phyloP scores from a whole-genome alignment of 2,329 filamentous ascomycete species.

The Aspergillus carbonarius region DNA sequence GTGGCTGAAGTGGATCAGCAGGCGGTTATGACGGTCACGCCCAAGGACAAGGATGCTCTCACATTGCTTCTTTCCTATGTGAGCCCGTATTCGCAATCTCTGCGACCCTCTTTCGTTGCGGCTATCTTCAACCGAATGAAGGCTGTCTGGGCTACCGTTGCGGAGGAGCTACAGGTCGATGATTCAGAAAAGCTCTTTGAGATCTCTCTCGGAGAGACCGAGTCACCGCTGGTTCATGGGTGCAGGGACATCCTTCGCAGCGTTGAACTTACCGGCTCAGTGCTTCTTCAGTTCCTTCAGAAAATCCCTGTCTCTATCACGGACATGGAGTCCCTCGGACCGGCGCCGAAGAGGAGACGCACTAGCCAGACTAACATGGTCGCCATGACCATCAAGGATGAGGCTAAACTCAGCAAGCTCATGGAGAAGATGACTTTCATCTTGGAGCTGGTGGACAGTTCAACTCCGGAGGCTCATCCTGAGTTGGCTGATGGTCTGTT shows the following conservation, averaged over 20 bases:
- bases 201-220: constrained; percentile 35
- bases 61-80: constrained; percentile 54
- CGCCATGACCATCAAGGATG: constrained; percentile 60
- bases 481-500: constrained; percentile 79
- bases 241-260: constrained; percentile 67
- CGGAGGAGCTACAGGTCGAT: constrained; percentile 37
- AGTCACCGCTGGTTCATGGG: constrained; percentile 31
- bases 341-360: constrained; percentile 74
- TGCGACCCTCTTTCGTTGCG: constrained; percentile 58
- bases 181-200: constrained; percentile 43
- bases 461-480: constrained; percentile 69
- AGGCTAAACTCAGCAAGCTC: constrained; percentile 64
- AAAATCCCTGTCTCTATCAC: constrained; percentile 68
- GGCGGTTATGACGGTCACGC: constrained; percentile 53
- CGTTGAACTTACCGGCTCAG: constrained; percentile 70
- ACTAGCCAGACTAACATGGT: constrained; percentile 71
- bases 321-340: constrained; percentile 68
- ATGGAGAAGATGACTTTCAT: constrained; percentile 81
- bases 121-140: constrained; percentile 69
- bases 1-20: constrained; percentile 52
- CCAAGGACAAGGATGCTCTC: constrained; percentile 60
- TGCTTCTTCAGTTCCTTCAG: constrained; percentile 70
- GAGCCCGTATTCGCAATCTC: constrained; percentile 40
- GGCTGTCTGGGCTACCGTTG: constrained; percentile 63
- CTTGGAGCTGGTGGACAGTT: constrained; percentile 81